These are phyloP conservation scores for Mycena galericulata DNA, from an alignment of 768 basidiomycete species.

Conservation along the genomic window DNA sequence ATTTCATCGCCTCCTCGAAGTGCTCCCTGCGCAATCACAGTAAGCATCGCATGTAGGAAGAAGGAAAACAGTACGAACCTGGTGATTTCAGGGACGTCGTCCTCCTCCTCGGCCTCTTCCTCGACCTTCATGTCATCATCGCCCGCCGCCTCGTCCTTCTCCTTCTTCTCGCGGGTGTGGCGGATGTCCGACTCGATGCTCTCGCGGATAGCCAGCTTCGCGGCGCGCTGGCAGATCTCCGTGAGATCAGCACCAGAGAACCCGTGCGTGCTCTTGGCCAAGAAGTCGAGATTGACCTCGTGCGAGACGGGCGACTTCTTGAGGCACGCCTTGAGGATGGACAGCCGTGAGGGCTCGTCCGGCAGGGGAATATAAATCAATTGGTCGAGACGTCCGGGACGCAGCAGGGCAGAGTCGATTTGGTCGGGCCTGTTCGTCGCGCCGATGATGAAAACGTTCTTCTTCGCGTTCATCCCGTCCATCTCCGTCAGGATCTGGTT, in stretches of 20 bases:
- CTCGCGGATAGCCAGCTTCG: constrained; percentile 96
- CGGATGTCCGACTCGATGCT: constrained; percentile 94
- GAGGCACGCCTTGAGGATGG: constrained; percentile 91
- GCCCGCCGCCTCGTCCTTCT: constrained; percentile 79
- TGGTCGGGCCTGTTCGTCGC: constrained; percentile 98
- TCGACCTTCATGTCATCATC: constrained; percentile 81
- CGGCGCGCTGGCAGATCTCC: constrained; percentile 98
- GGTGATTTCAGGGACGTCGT: constrained; percentile 92
- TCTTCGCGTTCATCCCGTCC: constrained; percentile 99
- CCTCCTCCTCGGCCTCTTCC: constrained; percentile 74
- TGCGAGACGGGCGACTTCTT: constrained; percentile 91
- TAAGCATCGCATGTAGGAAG: neutral
- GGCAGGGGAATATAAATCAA: constrained; percentile 99
- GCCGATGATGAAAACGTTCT: constrained; percentile 99
- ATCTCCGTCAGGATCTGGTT: constrained; percentile 98
- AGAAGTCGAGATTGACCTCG: constrained; percentile 86
- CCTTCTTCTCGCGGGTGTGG: constrained; percentile 80
- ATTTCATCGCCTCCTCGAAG: constrained; percentile 99
- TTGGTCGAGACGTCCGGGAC: constrained; percentile 98
- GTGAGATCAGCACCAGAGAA: constrained; percentile 99
- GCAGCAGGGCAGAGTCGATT: constrained; percentile 92
- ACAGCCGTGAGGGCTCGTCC: constrained; percentile 90
- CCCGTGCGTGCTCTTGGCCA: constrained; percentile 94
- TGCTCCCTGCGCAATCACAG: constrained; percentile 72
- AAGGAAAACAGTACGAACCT: constrained; percentile 54